A percentile compares a stretch with the other conserved stretches of the same genome.
Evolutionary conservation across 331 rosid species (phyloP).

Genomic region (Rhamnella rubrinervis): DNA sequence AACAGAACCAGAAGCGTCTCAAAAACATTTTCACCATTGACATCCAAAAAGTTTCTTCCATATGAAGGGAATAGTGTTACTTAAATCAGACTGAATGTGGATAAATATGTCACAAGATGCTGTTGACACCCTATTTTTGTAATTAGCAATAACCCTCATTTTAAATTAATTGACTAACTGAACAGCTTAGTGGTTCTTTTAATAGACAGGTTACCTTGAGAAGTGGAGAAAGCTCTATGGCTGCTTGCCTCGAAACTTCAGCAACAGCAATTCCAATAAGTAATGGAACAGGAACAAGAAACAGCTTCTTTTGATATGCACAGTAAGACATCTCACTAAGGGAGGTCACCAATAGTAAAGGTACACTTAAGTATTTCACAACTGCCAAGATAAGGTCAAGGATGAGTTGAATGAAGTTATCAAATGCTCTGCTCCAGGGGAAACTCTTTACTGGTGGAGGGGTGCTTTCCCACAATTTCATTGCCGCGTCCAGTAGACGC

Average conservation of each 20-base stretch:
- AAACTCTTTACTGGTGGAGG: constrained; percentile 82
- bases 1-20: constrained; percentile 1
- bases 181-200: constrained; percentile 14
- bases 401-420: constrained; percentile 67
- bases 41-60: constrained; percentile 9
- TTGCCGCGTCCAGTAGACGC: constrained; percentile 42
- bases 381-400: constrained; percentile 66
- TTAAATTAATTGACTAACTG: background rate
- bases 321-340: constrained; percentile 93
- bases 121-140: background rate
- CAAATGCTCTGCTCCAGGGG: constrained; percentile 69
- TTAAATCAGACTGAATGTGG: background rate
- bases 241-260: constrained; percentile 55
- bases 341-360: constrained; percentile 58
- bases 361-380: constrained; percentile 64
- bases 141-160: background rate
- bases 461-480: constrained; percentile 67
- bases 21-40: background rate
- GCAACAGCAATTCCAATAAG: constrained; percentile 73
- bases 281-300: constrained; percentile 60
- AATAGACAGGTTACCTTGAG: constrained; percentile 54
- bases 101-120: constrained; percentile 11
- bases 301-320: constrained; percentile 71
- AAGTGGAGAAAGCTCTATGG: constrained; percentile 60
- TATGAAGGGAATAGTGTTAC: background rate